Conservation (phyloP, 129 eudicot genomes). For the Sambucus nigra region DNA sequence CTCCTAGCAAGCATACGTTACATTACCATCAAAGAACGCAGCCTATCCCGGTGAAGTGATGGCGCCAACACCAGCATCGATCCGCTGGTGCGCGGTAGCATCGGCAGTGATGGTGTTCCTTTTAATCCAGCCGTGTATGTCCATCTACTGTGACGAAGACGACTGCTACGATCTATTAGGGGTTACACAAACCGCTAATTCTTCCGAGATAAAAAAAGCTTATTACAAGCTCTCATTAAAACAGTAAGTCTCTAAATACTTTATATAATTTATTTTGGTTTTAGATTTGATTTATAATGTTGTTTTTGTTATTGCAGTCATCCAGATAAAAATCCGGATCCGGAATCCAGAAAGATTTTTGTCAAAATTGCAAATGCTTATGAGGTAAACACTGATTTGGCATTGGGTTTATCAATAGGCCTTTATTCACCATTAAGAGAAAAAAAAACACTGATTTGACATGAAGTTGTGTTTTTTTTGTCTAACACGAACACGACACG, state of each 20-base stretch:
- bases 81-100: conserved; percentile 43
- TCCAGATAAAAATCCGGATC: conserved; percentile 96
- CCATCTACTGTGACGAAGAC: conserved; percentile 96
- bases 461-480: too few species aligned
- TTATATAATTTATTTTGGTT: conserved; percentile 5
- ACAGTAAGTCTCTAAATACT: conserved; percentile 40
- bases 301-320: conserved; percentile 38
- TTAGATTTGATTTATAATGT: neutral
- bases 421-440: too few species aligned
- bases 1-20: too few species aligned
- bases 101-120: conserved; percentile 29
- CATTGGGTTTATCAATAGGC: too few species aligned
- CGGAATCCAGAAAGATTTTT: conserved; percentile 79
- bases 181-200: conserved; percentile 79
- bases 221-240: conserved; percentile 95
- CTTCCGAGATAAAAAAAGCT: conserved; percentile 89
- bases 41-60: too few species aligned
- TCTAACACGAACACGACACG: too few species aligned
- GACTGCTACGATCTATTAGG: conserved; percentile 98
- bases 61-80: conserved; percentile 39
- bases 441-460: too few species aligned
- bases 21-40: too few species aligned
- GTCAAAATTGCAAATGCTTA: conserved; percentile 95
- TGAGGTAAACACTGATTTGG: conserved; percentile 40
- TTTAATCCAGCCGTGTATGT: conserved; percentile 53